phyloP scores from a whole-genome alignment of 352 stramenopile species.

The Aphanomyces euteiches region DNA sequence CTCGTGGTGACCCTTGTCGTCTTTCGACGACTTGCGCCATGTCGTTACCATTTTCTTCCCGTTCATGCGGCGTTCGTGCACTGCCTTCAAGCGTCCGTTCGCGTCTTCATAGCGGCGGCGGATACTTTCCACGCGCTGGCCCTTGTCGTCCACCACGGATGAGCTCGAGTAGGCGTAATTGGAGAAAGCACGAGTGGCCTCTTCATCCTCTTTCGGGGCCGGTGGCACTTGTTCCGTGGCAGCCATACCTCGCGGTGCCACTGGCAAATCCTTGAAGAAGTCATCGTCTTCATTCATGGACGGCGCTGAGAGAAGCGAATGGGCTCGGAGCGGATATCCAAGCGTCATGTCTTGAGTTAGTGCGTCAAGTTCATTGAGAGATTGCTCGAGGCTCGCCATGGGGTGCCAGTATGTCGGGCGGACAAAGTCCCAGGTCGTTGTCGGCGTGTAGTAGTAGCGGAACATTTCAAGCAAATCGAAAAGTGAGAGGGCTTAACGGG shows the following conservation, averaged over 20 bases:
- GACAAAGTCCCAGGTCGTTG: constrained; percentile 76
- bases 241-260: constrained; percentile 35
- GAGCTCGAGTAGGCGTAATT: constrained; percentile 78
- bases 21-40: constrained; percentile 63
- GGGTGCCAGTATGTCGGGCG: constrained; percentile 73
- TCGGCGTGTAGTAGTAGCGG: constrained; percentile 31
- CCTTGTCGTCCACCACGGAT: constrained; percentile 64
- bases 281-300: constrained; percentile 56
- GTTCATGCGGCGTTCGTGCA: constrained; percentile 71
- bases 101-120: constrained; percentile 83
- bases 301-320: constrained; percentile 40
- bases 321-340: constrained; percentile 33
- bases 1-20: constrained; percentile 64
- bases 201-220: constrained; percentile 32
- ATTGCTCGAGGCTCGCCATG: constrained; percentile 76
- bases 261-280: constrained; percentile 76
- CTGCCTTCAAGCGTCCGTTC: constrained; percentile 68
- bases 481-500: too few species aligned
- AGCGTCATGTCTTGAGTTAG: constrained; percentile 47
- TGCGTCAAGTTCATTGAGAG: constrained; percentile 65
- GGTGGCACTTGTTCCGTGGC: constrained; percentile 32
- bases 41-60: constrained; percentile 62
- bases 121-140: constrained; percentile 55
- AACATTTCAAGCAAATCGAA: background rate
- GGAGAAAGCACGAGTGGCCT: constrained; percentile 49